Evolutionary conservation across 139 green algal genomes (phyloP).

Genomic region (Zygnema cylindricum): DNA sequence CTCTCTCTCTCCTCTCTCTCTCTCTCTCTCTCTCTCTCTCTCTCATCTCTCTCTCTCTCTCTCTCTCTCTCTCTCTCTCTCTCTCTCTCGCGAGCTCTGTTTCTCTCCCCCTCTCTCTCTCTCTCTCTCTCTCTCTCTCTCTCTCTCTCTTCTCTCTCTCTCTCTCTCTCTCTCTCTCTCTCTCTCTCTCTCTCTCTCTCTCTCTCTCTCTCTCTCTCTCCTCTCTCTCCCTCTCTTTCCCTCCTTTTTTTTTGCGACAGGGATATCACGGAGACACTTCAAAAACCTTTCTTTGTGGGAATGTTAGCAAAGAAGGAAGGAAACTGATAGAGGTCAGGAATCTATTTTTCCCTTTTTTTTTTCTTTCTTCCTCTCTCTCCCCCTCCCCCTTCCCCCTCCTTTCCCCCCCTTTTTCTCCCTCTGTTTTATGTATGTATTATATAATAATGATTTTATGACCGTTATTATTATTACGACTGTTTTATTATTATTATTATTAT

Average conservation of each 20-base stretch:
- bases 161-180: not conserved
- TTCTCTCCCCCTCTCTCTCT: not conserved
- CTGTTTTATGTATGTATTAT: too few species aligned
- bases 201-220: not conserved
- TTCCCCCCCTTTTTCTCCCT: too few species aligned
- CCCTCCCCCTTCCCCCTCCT: not conserved
- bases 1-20: too few species aligned
- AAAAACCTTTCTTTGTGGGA: slow-evolving; percentile 75
- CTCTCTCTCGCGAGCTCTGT: not conserved
- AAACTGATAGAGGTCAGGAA: slow-evolving; percentile 73
- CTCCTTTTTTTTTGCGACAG: not conserved
- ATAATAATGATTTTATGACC: too few species aligned
- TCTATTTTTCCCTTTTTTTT: too few species aligned
- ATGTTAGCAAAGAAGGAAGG: slow-evolving; percentile 72
- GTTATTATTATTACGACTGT: too few species aligned
- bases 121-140: not conserved
- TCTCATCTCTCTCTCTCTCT: not conserved
- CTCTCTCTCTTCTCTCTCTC: not conserved
- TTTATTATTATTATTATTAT: too few species aligned
- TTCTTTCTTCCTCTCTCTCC: too few species aligned
- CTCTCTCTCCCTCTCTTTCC: not conserved
- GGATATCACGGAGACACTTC: slow-evolving; percentile 97
- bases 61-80: not conserved
- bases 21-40: not conserved
- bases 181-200: not conserved